Evolutionary conservation across 139 green algal genomes (phyloP).

Genomic region (Spirogloea muscicola): DNA sequence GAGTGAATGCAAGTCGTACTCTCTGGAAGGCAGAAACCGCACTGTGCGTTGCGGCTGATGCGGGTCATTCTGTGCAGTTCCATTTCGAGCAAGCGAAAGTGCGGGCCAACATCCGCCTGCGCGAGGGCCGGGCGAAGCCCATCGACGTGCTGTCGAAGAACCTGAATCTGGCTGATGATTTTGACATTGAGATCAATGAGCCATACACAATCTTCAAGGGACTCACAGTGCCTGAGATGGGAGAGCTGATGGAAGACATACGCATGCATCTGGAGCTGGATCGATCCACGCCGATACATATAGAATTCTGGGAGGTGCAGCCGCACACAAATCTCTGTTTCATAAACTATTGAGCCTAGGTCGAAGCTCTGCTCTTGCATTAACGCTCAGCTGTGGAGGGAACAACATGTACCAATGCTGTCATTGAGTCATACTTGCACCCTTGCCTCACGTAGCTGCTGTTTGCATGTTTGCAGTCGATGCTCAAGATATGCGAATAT

Average conservation of each 20-base stretch:
- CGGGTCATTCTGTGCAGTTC: constrained; percentile 34
- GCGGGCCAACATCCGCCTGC: constrained; percentile 45
- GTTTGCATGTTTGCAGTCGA: too few species aligned
- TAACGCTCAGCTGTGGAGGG: too few species aligned
- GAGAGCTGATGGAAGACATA: constrained; percentile 48
- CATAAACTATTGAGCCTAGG: too few species aligned
- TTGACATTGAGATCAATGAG: constrained; percentile 42
- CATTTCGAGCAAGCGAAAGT: constrained; percentile 45
- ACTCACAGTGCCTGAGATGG: constrained; percentile 46
- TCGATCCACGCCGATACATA: constrained; percentile 5
- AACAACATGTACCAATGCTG: too few species aligned
- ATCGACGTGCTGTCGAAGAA: constrained; percentile 50
- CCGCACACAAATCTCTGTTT: too few species aligned
- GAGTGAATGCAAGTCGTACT: background rate
- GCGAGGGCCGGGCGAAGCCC: constrained; percentile 49
- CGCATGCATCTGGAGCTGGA: constrained; percentile 45
- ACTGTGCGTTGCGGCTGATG: background rate
- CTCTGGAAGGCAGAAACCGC: too few species aligned
- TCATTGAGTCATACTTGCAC: too few species aligned
- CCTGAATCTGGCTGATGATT: constrained; percentile 23
- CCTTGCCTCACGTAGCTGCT: too few species aligned
- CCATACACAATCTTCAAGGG: constrained; percentile 44
- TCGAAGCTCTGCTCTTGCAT: too few species aligned
- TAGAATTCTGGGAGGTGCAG: constrained; percentile 39
- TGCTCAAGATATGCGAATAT: constrained; percentile 46